Evolutionary conservation across 148 eudicot genomes (phyloP), one percentile per base, ranked within the genome.

Genomic region (Heliamphora exappendiculata): DNA sequence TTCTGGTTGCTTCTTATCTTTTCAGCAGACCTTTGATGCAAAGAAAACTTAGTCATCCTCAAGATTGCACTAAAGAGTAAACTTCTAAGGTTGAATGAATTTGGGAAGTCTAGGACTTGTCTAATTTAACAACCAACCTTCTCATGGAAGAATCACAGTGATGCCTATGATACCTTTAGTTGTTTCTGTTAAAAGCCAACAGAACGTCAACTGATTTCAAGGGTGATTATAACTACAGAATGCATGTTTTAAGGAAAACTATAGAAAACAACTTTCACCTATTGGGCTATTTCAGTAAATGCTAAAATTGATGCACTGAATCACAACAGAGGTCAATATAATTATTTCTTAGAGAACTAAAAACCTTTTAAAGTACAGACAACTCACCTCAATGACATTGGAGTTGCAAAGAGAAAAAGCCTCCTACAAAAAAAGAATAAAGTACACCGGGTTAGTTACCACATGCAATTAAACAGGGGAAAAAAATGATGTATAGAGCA

Each of bases 341-440:
- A 36, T 72, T 26, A 54, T 42, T 54, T 26, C 55, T 11, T 22
- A 63, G 36, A 37, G 28, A 33, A 67, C 70, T 22, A 68, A 58
- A 12, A 60, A 42, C n/a, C 64, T 51, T 54, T 4, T 53, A 42
- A 54, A 45, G 72, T 64, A 33, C 81, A 41, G 4, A 14, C 6
- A 9, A 55, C 75, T 84, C 85, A 94, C 98, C 91, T 94, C 91
- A 81, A 89, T 84, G 72, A 86, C 78, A 64, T 91, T 87, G 34
- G 89, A 75, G 62, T 91, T 82, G 68, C 96, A 92, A 44, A 95
- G 87, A 59, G 97, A 88, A 74, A 95, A 95, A 45, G 97, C 96
- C 80, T 95, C 96, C 98, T 91, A 79, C 78, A 83, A 84, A 64
- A 75, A 70, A 78, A 50, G 67, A 67, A 82, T 26, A 60, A 39